These are phyloP conservation scores for Pichia occidentalis DNA, from an alignment of 805 yeast species.

Conservation along the genomic window DNA sequence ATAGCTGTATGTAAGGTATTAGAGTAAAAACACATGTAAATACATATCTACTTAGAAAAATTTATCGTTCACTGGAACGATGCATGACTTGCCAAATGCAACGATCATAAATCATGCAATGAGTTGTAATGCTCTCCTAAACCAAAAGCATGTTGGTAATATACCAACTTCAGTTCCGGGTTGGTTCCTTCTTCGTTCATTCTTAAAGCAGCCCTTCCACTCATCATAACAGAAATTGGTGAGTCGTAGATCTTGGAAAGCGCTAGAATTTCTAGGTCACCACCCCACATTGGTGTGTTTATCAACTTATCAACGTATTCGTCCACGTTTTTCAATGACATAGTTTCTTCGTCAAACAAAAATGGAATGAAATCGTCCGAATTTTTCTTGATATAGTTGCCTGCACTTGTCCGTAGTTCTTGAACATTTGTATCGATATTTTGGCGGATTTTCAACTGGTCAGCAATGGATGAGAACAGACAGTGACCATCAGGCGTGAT, in stretches of 20 bases:
- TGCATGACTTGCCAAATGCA: too few species aligned
- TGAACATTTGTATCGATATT: constrained; percentile 33
- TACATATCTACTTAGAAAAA: too few species aligned
- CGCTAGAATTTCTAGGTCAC: constrained; percentile 86
- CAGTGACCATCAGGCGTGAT: constrained; percentile 93
- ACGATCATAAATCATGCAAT: constrained; percentile 31
- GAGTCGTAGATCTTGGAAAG: constrained; percentile 63
- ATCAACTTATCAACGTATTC: constrained; percentile 64
- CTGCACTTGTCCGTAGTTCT: constrained; percentile 59
- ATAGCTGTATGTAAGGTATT: constrained; percentile 1
- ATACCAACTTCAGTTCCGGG: constrained; percentile 63
- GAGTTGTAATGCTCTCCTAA: constrained; percentile 96
- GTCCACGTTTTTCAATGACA: constrained; percentile 55
- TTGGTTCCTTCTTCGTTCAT: constrained; percentile 54
- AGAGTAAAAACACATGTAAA: too few species aligned
- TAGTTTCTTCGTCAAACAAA: constrained; percentile 70
- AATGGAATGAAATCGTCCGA: constrained; percentile 74
- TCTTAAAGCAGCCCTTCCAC: constrained; percentile 61
- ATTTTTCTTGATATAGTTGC: constrained; percentile 55
- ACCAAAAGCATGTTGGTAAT: constrained; percentile 78
- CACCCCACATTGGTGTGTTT: constrained; percentile 91
- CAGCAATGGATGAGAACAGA: constrained; percentile 76
- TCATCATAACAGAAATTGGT: constrained; percentile 70
- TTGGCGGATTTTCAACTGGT: constrained; percentile 61
- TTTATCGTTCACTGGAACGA: too few species aligned